Conservation (phyloP, 2,329 filamentous ascomycete species). For the Claviceps cyperi region DNA sequence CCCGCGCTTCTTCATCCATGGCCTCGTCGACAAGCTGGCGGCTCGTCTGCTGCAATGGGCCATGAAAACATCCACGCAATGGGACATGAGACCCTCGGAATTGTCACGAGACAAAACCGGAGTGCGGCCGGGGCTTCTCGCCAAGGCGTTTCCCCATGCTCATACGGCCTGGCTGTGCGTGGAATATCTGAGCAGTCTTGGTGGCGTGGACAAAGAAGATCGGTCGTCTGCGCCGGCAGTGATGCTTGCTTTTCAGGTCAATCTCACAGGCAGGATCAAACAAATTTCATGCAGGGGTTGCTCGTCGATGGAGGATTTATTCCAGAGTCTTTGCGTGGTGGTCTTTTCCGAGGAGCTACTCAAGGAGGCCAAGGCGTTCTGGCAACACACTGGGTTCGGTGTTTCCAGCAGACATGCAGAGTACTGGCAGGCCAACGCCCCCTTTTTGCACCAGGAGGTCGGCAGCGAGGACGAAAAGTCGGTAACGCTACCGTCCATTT, state of each 20-base stretch:
- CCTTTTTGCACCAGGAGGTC: slow-evolving; percentile 5
- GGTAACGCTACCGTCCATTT: neutral
- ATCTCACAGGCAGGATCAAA: neutral
- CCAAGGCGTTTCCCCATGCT: slow-evolving; percentile 8
- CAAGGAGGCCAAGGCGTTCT: slow-evolving; percentile 14
- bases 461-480: neutral
- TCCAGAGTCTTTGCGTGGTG: slow-evolving; percentile 8
- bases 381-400: slow-evolving; percentile 17
- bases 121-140: neutral
- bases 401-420: slow-evolving; percentile 15
- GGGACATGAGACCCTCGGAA: neutral
- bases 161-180: slow-evolving; percentile 4
- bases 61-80: neutral
- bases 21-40: slow-evolving; percentile 10
- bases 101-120: neutral
- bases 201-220: neutral
- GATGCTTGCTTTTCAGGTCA: neutral
- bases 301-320: neutral
- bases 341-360: slow-evolving; percentile 8
- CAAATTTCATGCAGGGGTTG: neutral
- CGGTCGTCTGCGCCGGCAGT: neutral
- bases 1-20: slow-evolving; percentile 15
- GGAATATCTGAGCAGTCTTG: slow-evolving; percentile 10
- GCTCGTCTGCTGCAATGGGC: slow-evolving; percentile 9
- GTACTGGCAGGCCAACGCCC: slow-evolving; percentile 13